Evolutionary conservation across 208 protist genomes (phyloP).

Genomic region (Vickermania spadyakhi): DNA sequence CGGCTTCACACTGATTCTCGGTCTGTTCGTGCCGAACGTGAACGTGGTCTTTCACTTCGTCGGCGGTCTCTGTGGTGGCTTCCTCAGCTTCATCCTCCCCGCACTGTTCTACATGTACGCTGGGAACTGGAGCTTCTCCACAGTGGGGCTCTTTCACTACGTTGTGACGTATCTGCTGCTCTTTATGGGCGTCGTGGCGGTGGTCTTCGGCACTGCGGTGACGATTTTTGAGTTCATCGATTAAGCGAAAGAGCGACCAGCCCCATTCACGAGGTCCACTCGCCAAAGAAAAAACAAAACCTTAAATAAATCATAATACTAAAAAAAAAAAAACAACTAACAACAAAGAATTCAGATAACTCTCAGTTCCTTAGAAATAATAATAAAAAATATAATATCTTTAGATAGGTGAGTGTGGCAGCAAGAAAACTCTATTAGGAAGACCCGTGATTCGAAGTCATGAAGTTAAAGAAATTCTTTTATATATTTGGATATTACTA

Average conservation of each 20-base stretch:
- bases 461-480: background rate
- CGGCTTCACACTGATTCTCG: slow-evolving; percentile 12
- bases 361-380: no score
- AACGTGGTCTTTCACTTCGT: slow-evolving; percentile 49
- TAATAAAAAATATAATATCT: no score
- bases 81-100: slow-evolving; percentile 51
- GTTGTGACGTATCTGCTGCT: slow-evolving; percentile 33
- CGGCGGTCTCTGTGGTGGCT: slow-evolving; percentile 37
- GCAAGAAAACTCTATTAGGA: background rate
- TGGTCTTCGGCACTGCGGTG: slow-evolving; percentile 36
- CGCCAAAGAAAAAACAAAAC: no score
- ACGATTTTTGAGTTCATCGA: slow-evolving; percentile 13
- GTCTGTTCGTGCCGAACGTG: slow-evolving; percentile 22
- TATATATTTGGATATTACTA: background rate
- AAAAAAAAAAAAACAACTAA: no score
- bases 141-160: slow-evolving; percentile 23
- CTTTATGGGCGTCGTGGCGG: slow-evolving; percentile 29
- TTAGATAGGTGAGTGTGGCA: background rate
- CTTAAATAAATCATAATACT: no score
- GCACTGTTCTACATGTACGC: slow-evolving; percentile 48
- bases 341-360: no score
- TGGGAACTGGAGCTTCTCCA: slow-evolving; percentile 22
- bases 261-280: no score
- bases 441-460: background rate
- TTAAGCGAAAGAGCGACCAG: background rate